Conservation (phyloP, 306 rosid species). For the Clitoria ternatea region DNA sequence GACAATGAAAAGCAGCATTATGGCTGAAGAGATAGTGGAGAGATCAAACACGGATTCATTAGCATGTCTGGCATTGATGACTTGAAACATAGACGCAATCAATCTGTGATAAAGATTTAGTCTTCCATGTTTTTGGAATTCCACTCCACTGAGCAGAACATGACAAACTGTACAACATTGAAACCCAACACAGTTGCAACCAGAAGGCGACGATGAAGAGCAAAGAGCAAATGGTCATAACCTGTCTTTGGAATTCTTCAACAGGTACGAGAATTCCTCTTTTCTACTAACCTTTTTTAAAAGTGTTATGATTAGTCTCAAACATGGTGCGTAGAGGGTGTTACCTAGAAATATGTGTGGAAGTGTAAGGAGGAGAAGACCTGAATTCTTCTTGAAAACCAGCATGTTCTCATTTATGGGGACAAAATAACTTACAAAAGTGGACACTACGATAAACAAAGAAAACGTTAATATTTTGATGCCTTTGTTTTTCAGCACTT, state of each 20-base stretch:
- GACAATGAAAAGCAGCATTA: slow-evolving; percentile 52
- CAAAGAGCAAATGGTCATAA: slow-evolving; percentile 41
- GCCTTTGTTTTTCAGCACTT: slow-evolving; percentile 31
- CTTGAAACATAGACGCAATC: slow-evolving; percentile 50
- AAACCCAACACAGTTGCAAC: slow-evolving; percentile 40
- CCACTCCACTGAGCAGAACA: slow-evolving; percentile 69
- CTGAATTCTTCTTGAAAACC: slow-evolving; percentile 66
- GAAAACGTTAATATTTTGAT: slow-evolving; percentile 50
- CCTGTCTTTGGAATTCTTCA: slow-evolving; percentile 37
- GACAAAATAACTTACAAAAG: slow-evolving; percentile 56
- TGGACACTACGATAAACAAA: slow-evolving; percentile 49
- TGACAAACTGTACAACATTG: slow-evolving; percentile 35
- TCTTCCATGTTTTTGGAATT: slow-evolving; percentile 48
- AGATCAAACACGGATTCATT: slow-evolving; percentile 68
- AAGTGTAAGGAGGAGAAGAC: slow-evolving; percentile 46
- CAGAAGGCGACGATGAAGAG: slow-evolving; percentile 33
- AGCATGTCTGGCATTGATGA: slow-evolving; percentile 48
- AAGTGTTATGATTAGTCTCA: slow-evolving; percentile 41
- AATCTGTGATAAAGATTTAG: slow-evolving; percentile 41
- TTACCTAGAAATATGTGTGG: slow-evolving; percentile 52
- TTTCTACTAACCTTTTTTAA: slow-evolving; percentile 29
- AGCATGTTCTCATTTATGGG: slow-evolving; percentile 85
- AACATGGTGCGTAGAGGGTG: slow-evolving; percentile 49
- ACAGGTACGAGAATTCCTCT: slow-evolving; percentile 43
- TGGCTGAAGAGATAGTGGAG: slow-evolving; percentile 57